These are phyloP conservation scores for Penicillium italicum DNA, from an alignment of 2,329 filamentous ascomycete species.

Conservation along the genomic window DNA sequence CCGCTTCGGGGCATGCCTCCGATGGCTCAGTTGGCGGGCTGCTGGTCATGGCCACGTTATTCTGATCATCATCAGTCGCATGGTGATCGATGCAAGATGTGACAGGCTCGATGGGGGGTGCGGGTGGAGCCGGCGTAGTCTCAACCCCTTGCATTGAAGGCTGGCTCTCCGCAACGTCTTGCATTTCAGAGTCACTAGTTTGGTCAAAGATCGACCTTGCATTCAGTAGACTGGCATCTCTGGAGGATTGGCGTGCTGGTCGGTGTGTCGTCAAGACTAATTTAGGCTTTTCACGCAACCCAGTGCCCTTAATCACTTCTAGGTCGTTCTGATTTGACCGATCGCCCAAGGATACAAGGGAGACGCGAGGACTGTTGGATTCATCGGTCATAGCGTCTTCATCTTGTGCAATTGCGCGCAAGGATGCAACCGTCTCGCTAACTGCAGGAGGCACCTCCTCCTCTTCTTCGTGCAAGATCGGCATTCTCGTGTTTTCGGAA, in stretches of 20 bases:
- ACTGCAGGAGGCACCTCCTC: slow-evolving; percentile 19
- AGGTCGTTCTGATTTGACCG: slow-evolving; percentile 14
- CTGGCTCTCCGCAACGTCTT: slow-evolving; percentile 18
- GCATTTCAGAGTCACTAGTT: slow-evolving; percentile 20
- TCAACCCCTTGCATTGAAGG: slow-evolving; percentile 28
- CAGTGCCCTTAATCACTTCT: slow-evolving; percentile 34
- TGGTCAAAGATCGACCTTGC: slow-evolving; percentile 23
- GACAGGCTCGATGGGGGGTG: slow-evolving; percentile 22
- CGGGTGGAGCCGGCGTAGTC: slow-evolving; percentile 14
- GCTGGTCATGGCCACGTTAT: slow-evolving; percentile 15
- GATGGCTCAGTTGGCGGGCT: neutral
- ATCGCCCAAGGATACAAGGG: slow-evolving; percentile 23
- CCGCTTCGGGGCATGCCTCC: neutral
- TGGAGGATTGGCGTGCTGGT: slow-evolving; percentile 31
- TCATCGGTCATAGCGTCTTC: slow-evolving; percentile 20
- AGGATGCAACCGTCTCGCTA: slow-evolving; percentile 17
- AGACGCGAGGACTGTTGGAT: slow-evolving; percentile 19
- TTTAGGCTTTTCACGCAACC: slow-evolving; percentile 30
- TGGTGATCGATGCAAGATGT: slow-evolving; percentile 15
- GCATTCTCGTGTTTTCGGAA: slow-evolving; percentile 18
- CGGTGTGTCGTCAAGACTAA: slow-evolving; percentile 27
- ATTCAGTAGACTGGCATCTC: slow-evolving; percentile 20
- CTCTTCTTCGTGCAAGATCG: slow-evolving; percentile 21
- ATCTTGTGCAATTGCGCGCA: slow-evolving; percentile 18
- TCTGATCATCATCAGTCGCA: slow-evolving; percentile 13